Percentiles rank a stretch among this genome's conserved stretches.
These are phyloP conservation scores for Capniomyces stellatus DNA, from an alignment of 371 early-diverging fungal species.

Conservation along the genomic window DNA sequence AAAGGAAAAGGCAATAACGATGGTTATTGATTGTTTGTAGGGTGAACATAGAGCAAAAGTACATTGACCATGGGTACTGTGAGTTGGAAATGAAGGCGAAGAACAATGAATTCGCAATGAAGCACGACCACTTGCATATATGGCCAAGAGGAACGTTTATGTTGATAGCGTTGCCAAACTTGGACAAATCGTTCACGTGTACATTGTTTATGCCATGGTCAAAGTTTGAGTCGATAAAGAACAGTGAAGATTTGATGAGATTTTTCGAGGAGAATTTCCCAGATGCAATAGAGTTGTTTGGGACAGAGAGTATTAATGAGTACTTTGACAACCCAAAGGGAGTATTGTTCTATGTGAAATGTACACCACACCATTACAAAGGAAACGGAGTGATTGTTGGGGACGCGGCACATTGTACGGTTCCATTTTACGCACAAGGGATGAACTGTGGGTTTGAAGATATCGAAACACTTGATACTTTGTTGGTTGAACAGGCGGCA, in stretches of 20 bases:
- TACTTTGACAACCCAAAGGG: conserved; percentile 76
- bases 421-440: conserved; percentile 92
- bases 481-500: conserved; percentile 37
- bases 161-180: conserved; percentile 91
- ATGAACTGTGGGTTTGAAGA: conserved; percentile 98
- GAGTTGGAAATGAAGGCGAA: conserved; percentile 66
- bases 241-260: conserved; percentile 35
- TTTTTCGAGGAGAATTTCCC: conserved; percentile 68
- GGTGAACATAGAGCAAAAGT: conserved; percentile 67
- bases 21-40: conserved; percentile 28
- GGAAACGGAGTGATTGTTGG: conserved; percentile 67
- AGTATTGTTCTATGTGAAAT: conserved; percentile 66
- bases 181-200: conserved; percentile 81
- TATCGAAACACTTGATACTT: conserved; percentile 48
- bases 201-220: conserved; percentile 88
- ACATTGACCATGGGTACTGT: conserved; percentile 80
- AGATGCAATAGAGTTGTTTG: conserved; percentile 69
- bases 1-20: not conserved
- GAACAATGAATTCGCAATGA: conserved; percentile 49
- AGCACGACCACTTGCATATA: conserved; percentile 85
- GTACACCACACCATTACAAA: conserved; percentile 68
- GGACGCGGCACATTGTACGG: conserved; percentile 96
- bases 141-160: conserved; percentile 92
- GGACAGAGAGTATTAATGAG: conserved; percentile 43
- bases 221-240: conserved; percentile 63